A percentile compares a stretch with the other conserved stretches of the same genome.
Conservation (phyloP, 306 rosid species). For the Prunus davidiana region DNA sequence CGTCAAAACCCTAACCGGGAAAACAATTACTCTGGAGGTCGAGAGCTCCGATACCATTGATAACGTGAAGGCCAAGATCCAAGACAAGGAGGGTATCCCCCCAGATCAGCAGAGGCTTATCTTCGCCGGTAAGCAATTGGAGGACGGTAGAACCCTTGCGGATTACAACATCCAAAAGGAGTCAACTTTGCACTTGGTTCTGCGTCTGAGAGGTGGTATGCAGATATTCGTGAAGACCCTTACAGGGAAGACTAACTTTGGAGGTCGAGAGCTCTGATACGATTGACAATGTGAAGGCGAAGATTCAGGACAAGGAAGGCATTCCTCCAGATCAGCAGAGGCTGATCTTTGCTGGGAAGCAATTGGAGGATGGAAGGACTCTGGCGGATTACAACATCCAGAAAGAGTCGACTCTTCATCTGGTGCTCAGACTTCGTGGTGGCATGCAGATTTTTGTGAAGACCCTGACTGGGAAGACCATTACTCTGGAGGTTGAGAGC, state of each 20-base stretch:
- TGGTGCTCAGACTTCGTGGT: slow-evolving; percentile 23
- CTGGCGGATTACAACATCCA: slow-evolving; percentile 52
- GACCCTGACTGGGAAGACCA: slow-evolving; percentile 24
- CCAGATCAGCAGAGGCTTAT: slow-evolving; percentile 42
- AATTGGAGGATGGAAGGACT: slow-evolving; percentile 42
- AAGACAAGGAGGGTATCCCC: slow-evolving; percentile 45
- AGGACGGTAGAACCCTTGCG: slow-evolving; percentile 40
- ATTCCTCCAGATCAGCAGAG: slow-evolving; percentile 46
- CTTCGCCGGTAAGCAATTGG: slow-evolving; percentile 40
- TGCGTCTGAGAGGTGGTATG: slow-evolving; percentile 34
- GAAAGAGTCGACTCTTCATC: slow-evolving; percentile 44
- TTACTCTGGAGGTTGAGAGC: slow-evolving; percentile 30
- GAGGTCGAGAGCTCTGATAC: slow-evolving; percentile 39
- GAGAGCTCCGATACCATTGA: slow-evolving; percentile 44
- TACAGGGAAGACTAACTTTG: slow-evolving; percentile 38
- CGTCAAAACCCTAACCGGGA: slow-evolving; percentile 38
- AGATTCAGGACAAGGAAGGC: slow-evolving; percentile 48
- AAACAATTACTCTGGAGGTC: slow-evolving; percentile 40
- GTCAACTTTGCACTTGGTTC: slow-evolving; percentile 36
- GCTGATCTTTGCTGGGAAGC: slow-evolving; percentile 46
- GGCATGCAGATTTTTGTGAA: slow-evolving; percentile 29
- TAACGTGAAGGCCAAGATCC: slow-evolving; percentile 45
- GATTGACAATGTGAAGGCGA: slow-evolving; percentile 33
- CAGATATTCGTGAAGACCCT: slow-evolving; percentile 45
- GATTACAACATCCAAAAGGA: slow-evolving; percentile 49